Evolutionary conservation across 495 filamentous ascomycete species (phyloP), one percentile per base, ranked within the genome.

Genomic region (Peziza echinospora): DNA sequence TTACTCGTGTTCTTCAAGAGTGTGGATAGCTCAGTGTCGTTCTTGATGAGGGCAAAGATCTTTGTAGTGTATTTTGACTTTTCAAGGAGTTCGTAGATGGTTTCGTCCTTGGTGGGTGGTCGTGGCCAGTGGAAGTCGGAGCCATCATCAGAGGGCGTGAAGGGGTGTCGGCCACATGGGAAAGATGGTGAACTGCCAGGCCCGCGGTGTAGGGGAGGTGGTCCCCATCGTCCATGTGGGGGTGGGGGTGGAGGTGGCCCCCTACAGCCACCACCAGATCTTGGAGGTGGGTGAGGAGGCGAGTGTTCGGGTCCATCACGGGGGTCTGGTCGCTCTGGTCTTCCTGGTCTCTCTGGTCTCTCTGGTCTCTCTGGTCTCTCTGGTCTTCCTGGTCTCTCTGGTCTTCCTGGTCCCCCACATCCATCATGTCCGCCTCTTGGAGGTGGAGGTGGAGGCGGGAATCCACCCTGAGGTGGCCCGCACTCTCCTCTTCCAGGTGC

Each of bases 11-110:
- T 68, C 54, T 87, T 81, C 40, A 94, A 72, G 13, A 72, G 55
- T 19, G 73, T 54, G 28, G 82, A 73, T n/a, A 94, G 65, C 22
- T 86, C 75, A 5, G 70, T 63, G 60, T 78, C 73, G 48, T 81
- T 67, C 46, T 78, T 70, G 61, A 94, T 69, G 26, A 89, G 66
- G 51, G 75, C 67, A 17, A 77, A 76, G 34, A 92, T 73, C 60
- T 75, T 82, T 26, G 71, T 77, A 21, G 80, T 85, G 64, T 84
- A 72, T 50, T 81, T 80, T 64, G 69, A 78, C 43, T 71, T 65
- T 10, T 67, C 61, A 59, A 94, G 82, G 21, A 84, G 62, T 50
- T 92, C 65, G 62, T 83, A 92, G 44, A 91, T 67, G 23, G 82
- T 91, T 56, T 63, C 53, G 57, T 85, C 79, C 30, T 13, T 37